Percentiles rank a stretch among this genome's conserved stretches.
Conservation (phyloP, 2,329 filamentous ascomycete species). For the Colletotrichum gloeosporioides region DNA sequence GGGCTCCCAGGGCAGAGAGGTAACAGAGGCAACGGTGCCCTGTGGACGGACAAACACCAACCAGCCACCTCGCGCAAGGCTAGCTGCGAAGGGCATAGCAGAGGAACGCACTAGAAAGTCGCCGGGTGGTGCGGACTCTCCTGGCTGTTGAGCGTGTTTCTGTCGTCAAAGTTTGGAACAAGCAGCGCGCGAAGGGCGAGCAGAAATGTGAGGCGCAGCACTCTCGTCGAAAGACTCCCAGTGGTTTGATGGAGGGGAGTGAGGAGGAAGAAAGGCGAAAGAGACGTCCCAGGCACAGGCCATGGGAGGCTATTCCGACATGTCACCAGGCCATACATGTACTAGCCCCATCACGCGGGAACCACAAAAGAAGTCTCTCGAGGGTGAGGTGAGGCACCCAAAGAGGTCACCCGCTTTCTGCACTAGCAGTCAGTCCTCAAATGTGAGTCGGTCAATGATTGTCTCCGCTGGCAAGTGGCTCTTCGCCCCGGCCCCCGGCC, state of each 20-base stretch:
- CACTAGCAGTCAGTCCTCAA: background rate
- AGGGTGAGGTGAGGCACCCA: background rate
- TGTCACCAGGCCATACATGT: background rate
- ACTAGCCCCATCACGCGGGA: background rate
- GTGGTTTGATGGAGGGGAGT: background rate
- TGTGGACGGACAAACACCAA: background rate
- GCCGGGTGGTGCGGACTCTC: background rate
- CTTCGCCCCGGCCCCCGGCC: background rate
- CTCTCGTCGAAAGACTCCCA: background rate
- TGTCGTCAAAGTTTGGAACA: background rate
- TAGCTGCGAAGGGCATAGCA: background rate
- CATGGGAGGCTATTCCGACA: background rate
- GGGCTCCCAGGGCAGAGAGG: background rate
- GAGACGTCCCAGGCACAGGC: background rate
- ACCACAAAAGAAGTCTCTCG: background rate
- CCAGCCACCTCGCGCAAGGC: background rate
- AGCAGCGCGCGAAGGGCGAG: background rate
- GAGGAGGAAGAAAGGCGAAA: background rate
- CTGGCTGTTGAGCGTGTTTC: background rate
- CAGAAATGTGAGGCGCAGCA: background rate
- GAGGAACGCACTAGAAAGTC: constrained; percentile 20
- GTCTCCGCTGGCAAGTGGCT: background rate
- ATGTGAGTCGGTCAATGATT: background rate
- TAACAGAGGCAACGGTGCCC: constrained; percentile 16
- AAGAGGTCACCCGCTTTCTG: background rate